Conservation (phyloP, 257 asterid genomes). For the Primulina huaijiensis region DNA sequence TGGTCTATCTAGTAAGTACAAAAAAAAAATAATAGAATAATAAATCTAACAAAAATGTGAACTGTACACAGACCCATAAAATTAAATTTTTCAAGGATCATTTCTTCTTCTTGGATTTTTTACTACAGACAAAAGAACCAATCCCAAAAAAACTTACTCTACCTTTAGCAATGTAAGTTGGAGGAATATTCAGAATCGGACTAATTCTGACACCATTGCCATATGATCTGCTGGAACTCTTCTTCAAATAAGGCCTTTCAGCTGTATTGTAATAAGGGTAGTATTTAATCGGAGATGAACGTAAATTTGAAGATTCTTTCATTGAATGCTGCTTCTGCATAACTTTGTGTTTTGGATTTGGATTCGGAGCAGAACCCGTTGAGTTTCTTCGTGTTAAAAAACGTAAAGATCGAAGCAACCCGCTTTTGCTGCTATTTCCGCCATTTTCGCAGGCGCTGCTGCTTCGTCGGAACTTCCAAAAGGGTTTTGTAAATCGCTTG, state of each 20-base stretch:
- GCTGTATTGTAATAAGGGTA: slow-evolving; percentile 28
- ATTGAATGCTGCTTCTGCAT: slow-evolving; percentile 47
- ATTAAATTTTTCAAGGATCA: slow-evolving; percentile 9
- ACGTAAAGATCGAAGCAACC: slow-evolving; percentile 53
- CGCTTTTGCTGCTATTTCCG: slow-evolving; percentile 20
- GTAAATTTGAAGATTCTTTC: slow-evolving; percentile 37
- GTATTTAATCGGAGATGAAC: slow-evolving; percentile 28
- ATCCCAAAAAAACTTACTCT: slow-evolving; percentile 60
- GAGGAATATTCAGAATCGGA: slow-evolving; percentile 74
- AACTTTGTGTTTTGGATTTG: slow-evolving; percentile 37
- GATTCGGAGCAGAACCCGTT: slow-evolving; percentile 70
- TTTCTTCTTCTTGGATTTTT: slow-evolving; percentile 71
- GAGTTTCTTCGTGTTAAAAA: slow-evolving; percentile 72
- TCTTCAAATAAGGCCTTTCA: slow-evolving; percentile 49
- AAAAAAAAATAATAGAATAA: slow-evolving; percentile 19
- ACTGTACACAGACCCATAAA: slow-evolving; percentile 21
- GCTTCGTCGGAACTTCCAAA: slow-evolving; percentile 82
- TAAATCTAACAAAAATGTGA: slow-evolving; percentile 13
- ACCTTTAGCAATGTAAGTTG: slow-evolving; percentile 60
- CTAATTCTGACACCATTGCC: slow-evolving; percentile 53
- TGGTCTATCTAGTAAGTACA: neutral
- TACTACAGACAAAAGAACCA: slow-evolving; percentile 61
- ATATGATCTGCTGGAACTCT: slow-evolving; percentile 46
- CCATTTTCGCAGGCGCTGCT: slow-evolving; percentile 47
- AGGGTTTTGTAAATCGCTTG: slow-evolving; percentile 35